Base-by-base conservation (phyloP, 1,284 basidiomycete species). In the Anthracocystis panici-leucophaei region DNA sequence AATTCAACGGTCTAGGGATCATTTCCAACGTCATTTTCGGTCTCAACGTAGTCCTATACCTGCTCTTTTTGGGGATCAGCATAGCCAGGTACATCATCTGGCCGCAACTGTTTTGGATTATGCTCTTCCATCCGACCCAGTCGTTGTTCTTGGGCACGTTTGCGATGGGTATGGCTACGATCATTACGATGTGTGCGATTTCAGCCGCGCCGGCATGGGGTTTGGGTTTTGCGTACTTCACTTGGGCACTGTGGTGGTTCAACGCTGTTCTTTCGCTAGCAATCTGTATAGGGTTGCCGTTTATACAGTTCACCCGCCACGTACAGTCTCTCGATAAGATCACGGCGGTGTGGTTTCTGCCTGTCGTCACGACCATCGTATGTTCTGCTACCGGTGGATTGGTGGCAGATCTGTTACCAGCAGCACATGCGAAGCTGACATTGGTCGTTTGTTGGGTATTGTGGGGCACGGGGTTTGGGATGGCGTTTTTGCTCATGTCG, bases 161-260 rank as follows among this genome's bases (percentile, higher is more conserved):
- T 59, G 89, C 91, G 0, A 93, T 93, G 91, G 91, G 89, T 5
- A 87, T 89, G 14, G 42, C 89, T 0, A 93, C 92, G 0, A 86
- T 93, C 35, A 88, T 93, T 62, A 89, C 82, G 76, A 87, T 88
- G 87, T 81, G 91, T 58, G 90, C 84, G 0, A 78, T 86, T 31
- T 82, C 82, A 2, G 85, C 85, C 54, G 84, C 86, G 0, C 82
- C 85, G 1, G 79, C 80, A 0, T 87, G 89, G 40, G 91, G 91
- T 10, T 83, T 80, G 40, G 55, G 79, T 0, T 91, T 92, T 82
- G 85, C 90, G 0, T 89, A 88, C 58, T 85, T 89, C 38, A 85
- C 92, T 20, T 91, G 91, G 89, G 88, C 82, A 1, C 80, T 92
- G 11, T 93, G 92, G 92, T 93, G 92, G 92, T 71, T 91, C 41